These are phyloP conservation scores for Linderniella brevidens DNA, from an alignment of 257 asterid species.

Conservation along the genomic window DNA sequence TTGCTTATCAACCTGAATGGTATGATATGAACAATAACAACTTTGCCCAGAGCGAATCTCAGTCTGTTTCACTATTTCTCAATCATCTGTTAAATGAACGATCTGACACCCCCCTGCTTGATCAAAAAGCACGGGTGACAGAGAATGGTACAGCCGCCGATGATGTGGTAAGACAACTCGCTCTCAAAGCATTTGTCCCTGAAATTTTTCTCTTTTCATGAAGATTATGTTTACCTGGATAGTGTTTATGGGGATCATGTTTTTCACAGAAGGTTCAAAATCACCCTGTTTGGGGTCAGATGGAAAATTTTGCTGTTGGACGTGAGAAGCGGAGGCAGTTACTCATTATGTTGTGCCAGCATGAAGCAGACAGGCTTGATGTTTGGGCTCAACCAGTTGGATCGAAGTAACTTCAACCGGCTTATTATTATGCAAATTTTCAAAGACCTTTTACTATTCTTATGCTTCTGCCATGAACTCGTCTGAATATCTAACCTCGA, in stretches of 20 bases:
- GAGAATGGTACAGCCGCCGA: slow-evolving; percentile 53
- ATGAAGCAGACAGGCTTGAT: slow-evolving; percentile 95
- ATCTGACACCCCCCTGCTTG: slow-evolving; percentile 37
- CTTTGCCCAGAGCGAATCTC: slow-evolving; percentile 86
- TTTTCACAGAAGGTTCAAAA: slow-evolving; percentile 53
- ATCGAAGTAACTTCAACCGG: slow-evolving; percentile 36
- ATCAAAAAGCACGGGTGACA: slow-evolving; percentile 30
- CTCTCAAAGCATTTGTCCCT: background rate
- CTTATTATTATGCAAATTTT: background rate
- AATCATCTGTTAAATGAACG: slow-evolving; percentile 65
- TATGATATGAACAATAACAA: slow-evolving; percentile 57
- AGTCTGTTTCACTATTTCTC: slow-evolving; percentile 66
- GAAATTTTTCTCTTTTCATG: background rate
- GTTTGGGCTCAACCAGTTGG: slow-evolving; percentile 98
- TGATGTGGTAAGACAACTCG: slow-evolving; percentile 49
- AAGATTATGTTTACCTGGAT: slow-evolving; percentile 11
- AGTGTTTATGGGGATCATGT: slow-evolving; percentile 12
- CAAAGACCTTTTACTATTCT: background rate
- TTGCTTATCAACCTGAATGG: slow-evolving; percentile 90
- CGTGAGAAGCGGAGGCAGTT: slow-evolving; percentile 84
- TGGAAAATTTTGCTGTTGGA: slow-evolving; percentile 73
- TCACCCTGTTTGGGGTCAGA: slow-evolving; percentile 98
- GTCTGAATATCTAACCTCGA: background rate
- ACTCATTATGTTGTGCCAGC: slow-evolving; percentile 87
- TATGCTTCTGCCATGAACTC: too few species aligned